Evolutionary conservation across 805 yeast species (phyloP), one percentile per base, ranked within the genome.

Genomic region (Yamadazyma ubonensis): DNA sequence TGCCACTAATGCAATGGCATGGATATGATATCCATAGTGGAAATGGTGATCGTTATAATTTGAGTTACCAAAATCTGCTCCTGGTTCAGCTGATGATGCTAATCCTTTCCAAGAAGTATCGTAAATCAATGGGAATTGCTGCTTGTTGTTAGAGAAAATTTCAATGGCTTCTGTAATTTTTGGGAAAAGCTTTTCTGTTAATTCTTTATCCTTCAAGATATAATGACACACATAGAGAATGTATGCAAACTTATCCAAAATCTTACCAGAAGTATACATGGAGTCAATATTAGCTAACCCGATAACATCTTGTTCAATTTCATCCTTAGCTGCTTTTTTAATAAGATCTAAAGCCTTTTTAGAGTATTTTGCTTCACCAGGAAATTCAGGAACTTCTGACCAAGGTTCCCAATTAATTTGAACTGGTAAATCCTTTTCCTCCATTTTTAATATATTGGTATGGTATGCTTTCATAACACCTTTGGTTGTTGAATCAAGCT

Each of bases 231-330:
- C 86, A 46, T 84, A 84, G 10, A 88, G 70, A 38, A 93, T 75
- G 71, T 85, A 84, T 0, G 98, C 96, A 62, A 86, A 93, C 63
- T 90, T 93, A 50, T 89, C 96, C 36, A 90, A 66, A 19, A 79
- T 73, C 58, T 93, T 91, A 9, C 98, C 99, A 2, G 95, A 76
- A 15, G 86, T 80, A 63, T 91, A 91, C 86, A 90, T 90, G 0
- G 96, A 87, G 46, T 87, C 87, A 8, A 82, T 66, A 52, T 83
- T 66, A n/a, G 83, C 73, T 59, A 73, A 75, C 12, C 71, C 73
- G 3, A 63, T 62, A 25, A 83, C 72, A 45, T 83, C 86, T 38
- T 69, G 76, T 20, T 70, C 52, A 7, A 75, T 58, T 50, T 85
- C 93, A 4, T 58, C 44, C n/a, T 51, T 54, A 2, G 86, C 83